Conservation (phyloP, 2,329 filamentous ascomycete species). For the Penicillium sp. region DNA sequence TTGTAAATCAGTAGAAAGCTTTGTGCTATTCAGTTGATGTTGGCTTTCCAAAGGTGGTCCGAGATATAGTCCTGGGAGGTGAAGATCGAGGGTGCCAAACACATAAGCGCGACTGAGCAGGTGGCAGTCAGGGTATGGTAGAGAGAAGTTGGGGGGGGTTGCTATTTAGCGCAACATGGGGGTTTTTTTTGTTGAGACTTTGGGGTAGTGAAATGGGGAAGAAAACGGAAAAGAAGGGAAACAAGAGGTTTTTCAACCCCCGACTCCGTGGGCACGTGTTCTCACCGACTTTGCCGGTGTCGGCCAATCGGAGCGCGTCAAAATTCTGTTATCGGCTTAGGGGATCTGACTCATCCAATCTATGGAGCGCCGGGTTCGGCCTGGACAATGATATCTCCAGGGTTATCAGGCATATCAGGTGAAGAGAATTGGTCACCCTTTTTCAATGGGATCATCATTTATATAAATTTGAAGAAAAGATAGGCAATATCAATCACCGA, state of each 20-base stretch:
- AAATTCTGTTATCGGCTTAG: slow-evolving; percentile 23
- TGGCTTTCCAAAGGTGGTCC: slow-evolving; percentile 69
- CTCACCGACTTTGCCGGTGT: slow-evolving; percentile 27
- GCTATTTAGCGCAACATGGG: slow-evolving; percentile 33
- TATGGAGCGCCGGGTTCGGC: not conserved
- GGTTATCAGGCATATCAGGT: slow-evolving; percentile 3
- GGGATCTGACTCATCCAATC: slow-evolving; percentile 1
- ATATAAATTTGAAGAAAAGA: not conserved
- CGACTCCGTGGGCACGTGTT: slow-evolving; percentile 30
- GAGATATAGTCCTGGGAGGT: slow-evolving; percentile 78
- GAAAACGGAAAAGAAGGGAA: slow-evolving; percentile 11
- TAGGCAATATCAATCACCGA: not conserved
- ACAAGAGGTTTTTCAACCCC: slow-evolving; percentile 20
- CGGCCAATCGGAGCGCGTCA: slow-evolving; percentile 28
- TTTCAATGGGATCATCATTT: slow-evolving; percentile 3
- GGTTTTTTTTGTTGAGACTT: slow-evolving; percentile 9
- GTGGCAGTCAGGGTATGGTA: slow-evolving; percentile 36
- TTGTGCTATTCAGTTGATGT: slow-evolving; percentile 51
- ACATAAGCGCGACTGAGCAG: slow-evolving; percentile 69
- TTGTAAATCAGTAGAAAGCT: slow-evolving; percentile 18
- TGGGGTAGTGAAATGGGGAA: slow-evolving; percentile 16
- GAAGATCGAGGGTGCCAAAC: slow-evolving; percentile 79
- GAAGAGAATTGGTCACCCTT: not conserved
- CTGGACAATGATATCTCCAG: not conserved
- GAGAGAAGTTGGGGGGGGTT: slow-evolving; percentile 12